Evolutionary conservation across 495 filamentous ascomycete species (phyloP).

Genomic region (Trichoderma reesei): DNA sequence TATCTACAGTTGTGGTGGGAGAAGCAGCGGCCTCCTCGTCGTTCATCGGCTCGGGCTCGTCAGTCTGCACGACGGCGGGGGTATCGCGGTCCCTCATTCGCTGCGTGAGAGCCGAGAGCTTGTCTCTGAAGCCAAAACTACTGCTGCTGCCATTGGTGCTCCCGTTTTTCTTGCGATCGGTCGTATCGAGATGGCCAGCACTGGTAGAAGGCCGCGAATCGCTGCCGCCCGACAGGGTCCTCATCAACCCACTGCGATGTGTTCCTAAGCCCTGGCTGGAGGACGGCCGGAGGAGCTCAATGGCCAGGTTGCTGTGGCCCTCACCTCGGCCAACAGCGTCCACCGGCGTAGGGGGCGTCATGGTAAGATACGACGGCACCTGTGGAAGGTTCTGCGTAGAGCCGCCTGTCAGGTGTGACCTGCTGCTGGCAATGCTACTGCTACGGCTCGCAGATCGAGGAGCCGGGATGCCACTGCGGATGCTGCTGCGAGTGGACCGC

Average conservation of each 20-base stretch:
- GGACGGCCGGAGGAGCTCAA: constrained; percentile 18
- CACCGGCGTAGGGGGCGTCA: constrained; percentile 30
- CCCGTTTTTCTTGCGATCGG: constrained; percentile 14
- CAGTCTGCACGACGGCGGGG: background rate
- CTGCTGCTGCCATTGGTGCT: constrained; percentile 18
- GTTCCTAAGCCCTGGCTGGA: constrained; percentile 23
- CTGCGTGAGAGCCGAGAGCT: constrained; percentile 27
- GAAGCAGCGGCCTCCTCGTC: background rate
- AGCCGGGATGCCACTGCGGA: constrained; percentile 27
- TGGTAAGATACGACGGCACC: constrained; percentile 28
- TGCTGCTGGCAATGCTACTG: constrained; percentile 36
- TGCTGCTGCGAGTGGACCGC: constrained; percentile 26
- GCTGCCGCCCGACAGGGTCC: constrained; percentile 15
- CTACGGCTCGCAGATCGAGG: constrained; percentile 33
- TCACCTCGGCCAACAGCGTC: constrained; percentile 14
- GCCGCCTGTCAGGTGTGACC: constrained; percentile 23
- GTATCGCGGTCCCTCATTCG: constrained; percentile 28
- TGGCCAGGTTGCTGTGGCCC: constrained; percentile 12
- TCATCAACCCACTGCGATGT: constrained; percentile 21
- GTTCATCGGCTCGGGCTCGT: constrained; percentile 4
- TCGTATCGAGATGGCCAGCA: constrained; percentile 1
- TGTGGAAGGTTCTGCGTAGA: constrained; percentile 14
- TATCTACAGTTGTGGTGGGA: background rate
- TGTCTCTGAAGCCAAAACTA: constrained; percentile 29
- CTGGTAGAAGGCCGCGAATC: constrained; percentile 12